phyloP scores from a whole-genome alignment of 2,329 filamentous ascomycete genomes.

The Aspergillus melleus region DNA sequence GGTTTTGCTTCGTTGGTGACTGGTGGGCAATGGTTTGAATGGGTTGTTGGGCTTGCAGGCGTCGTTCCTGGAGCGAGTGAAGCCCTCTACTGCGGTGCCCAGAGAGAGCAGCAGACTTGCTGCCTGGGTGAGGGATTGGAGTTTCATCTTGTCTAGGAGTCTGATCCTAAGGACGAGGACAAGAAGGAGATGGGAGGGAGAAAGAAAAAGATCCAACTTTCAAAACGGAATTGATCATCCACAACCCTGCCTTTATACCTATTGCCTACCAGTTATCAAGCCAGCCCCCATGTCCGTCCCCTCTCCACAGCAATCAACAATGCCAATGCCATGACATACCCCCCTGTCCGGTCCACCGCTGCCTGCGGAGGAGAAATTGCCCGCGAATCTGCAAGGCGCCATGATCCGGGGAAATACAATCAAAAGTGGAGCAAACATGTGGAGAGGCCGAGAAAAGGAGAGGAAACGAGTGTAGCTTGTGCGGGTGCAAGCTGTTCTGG shows the following conservation, averaged over 20 bases:
- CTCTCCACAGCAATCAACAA: background rate
- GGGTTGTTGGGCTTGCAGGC: conserved; percentile 29
- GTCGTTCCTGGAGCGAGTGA: conserved; percentile 22
- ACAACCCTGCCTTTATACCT: too few species aligned
- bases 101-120: conserved; percentile 25
- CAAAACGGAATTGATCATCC: background rate
- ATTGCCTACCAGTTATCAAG: background rate
- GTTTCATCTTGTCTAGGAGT: conserved; percentile 22
- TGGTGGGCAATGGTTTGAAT: conserved; percentile 31
- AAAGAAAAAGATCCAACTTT: background rate
- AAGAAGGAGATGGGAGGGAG: background rate
- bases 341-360: background rate
- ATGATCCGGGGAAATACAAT: background rate
- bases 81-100: conserved; percentile 17
- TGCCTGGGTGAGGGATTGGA: conserved; percentile 23
- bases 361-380: background rate
- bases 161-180: background rate
- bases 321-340: background rate
- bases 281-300: background rate
- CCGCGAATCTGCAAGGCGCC: background rate
- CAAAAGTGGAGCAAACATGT: background rate
- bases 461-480: too few species aligned
- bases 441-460: background rate
- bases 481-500: too few species aligned
- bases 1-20: conserved; percentile 24